These are phyloP conservation scores for Leavenworthia alabamica DNA, from an alignment of 345 rosid genomes.

Conservation along the genomic window DNA sequence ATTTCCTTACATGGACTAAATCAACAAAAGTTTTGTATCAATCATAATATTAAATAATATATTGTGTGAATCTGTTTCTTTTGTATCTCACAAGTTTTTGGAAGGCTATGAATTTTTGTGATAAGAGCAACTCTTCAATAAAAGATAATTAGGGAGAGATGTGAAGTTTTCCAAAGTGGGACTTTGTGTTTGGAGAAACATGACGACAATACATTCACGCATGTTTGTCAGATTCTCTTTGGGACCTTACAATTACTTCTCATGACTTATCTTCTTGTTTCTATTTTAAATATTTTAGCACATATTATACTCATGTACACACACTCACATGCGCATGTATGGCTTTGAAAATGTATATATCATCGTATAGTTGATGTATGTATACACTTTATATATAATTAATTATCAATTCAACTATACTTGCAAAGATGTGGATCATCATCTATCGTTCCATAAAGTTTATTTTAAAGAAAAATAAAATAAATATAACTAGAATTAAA, in stretches of 20 bases:
- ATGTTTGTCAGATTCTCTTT: slow-evolving; percentile 11
- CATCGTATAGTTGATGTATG: not conserved
- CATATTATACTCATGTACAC: not conserved
- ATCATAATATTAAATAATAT: not conserved
- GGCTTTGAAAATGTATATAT: not conserved
- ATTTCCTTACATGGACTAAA: not conserved
- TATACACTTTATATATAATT: too few species aligned
- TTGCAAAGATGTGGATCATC: not conserved
- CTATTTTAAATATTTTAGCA: not conserved
- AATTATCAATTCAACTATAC: not conserved
- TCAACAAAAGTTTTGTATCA: slow-evolving; percentile 17
- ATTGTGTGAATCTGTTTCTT: not conserved
- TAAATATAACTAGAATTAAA: too few species aligned
- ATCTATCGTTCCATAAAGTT: not conserved
- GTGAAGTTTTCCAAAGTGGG: slow-evolving; percentile 22
- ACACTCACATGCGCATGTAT: not conserved
- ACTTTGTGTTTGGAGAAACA: slow-evolving; percentile 9
- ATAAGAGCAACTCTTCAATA: not conserved
- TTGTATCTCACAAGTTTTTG: not conserved
- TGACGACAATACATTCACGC: slow-evolving; percentile 3
- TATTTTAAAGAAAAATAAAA: too few species aligned
- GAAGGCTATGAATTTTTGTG: not conserved
- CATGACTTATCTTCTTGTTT: not conserved
- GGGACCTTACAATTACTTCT: slow-evolving; percentile 9
- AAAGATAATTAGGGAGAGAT: slow-evolving; percentile 10